phyloP scores from a whole-genome alignment of 345 rosid species.

The Sisymbrium altissimum region DNA sequence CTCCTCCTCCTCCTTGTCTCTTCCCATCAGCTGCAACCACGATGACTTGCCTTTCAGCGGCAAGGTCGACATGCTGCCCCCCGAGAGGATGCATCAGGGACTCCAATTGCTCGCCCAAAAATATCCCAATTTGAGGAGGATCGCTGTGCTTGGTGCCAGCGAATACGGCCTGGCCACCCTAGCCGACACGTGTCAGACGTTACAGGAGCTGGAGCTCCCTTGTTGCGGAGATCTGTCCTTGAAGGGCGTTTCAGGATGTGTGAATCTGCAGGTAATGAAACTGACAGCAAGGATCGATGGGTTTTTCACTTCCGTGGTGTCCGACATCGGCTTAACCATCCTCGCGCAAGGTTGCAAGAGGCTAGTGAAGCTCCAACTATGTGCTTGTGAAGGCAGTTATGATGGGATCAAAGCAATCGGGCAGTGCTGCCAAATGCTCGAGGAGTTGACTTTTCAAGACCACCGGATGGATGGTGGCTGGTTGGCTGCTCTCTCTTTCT shows the following conservation, averaged over 20 bases:
- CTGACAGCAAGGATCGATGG: slow-evolving; percentile 42
- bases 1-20: too few species aligned
- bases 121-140: slow-evolving; percentile 51
- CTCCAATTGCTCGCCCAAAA: slow-evolving; percentile 37
- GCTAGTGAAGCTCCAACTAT: slow-evolving; percentile 55
- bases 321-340: slow-evolving; percentile 64
- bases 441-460: slow-evolving; percentile 54
- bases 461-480: slow-evolving; percentile 72
- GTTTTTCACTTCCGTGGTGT: slow-evolving; percentile 39
- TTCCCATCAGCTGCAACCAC: slow-evolving; percentile 17
- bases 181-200: slow-evolving; percentile 41
- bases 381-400: slow-evolving; percentile 68
- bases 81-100: slow-evolving; percentile 35
- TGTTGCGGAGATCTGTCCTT: slow-evolving; percentile 49
- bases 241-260: slow-evolving; percentile 47
- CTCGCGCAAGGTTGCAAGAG: slow-evolving; percentile 64
- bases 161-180: slow-evolving; percentile 45
- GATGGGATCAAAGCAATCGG: slow-evolving; percentile 72
- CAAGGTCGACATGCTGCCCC: slow-evolving; percentile 27
- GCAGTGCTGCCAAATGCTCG: slow-evolving; percentile 70
- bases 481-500: slow-evolving; percentile 55
- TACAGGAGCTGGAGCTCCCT: slow-evolving; percentile 66
- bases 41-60: background rate
- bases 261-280: slow-evolving; percentile 54
- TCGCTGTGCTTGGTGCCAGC: slow-evolving; percentile 41